Percentiles rank a stretch among this genome's conserved stretches.
Evolutionary conservation across 129 eudicot species (phyloP).

Genomic region (Oenanthe sinensis): DNA sequence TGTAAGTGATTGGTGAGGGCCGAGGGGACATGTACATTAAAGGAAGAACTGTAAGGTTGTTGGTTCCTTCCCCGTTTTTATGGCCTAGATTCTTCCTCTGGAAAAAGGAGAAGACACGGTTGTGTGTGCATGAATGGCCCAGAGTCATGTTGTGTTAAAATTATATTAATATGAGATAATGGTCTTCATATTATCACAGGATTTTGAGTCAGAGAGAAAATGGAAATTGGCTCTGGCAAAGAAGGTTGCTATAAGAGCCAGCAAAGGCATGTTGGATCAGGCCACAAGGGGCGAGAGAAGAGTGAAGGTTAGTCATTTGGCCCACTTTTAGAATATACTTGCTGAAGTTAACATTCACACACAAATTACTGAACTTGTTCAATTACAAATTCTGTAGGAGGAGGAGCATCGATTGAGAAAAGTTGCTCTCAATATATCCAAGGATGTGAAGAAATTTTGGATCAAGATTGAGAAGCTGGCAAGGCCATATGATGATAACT

Average conservation of each 20-base stretch:
- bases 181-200: constrained; percentile 31
- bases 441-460: constrained; percentile 98
- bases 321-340: not conserved
- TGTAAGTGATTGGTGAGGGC: not conserved
- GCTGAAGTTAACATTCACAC: not conserved
- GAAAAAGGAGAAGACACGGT: not conserved
- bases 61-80: not conserved
- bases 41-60: not conserved
- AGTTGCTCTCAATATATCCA: constrained; percentile 88
- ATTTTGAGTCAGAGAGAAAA: constrained; percentile 94
- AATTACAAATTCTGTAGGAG: constrained; percentile 44
- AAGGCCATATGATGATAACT: constrained; percentile 30
- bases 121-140: not conserved
- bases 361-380: not conserved
- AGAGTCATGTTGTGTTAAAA: not conserved
- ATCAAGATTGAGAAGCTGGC: constrained; percentile 94
- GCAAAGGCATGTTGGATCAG: constrained; percentile 95
- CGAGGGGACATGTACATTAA: not conserved
- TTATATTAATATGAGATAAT: not conserved
- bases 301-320: constrained; percentile 54
- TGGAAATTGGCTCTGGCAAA: constrained; percentile 83
- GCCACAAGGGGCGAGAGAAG: constrained; percentile 88
- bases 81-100: not conserved
- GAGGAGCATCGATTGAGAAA: constrained; percentile 94
- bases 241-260: constrained; percentile 83